Conservation (phyloP, 371 early-diverging fungal species). For the Saksenaea vasiformis region DNA sequence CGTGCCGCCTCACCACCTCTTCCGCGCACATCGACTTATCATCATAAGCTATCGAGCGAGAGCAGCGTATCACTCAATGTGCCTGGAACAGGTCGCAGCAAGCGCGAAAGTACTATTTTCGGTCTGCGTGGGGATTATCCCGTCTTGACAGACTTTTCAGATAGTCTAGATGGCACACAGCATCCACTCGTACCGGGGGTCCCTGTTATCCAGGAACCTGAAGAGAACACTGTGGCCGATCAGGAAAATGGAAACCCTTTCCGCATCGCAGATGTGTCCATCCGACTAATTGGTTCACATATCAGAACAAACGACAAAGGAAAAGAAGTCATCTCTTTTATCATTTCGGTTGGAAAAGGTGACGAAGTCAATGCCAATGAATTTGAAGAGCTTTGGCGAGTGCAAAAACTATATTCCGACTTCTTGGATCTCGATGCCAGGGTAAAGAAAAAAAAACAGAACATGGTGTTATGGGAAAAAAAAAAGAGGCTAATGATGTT, state of each 20-base stretch:
- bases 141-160: background rate
- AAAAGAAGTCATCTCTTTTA: conserved; percentile 71
- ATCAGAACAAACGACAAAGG: conserved; percentile 78
- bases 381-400: conserved; percentile 60
- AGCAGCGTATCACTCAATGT: conserved; percentile 1
- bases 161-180: conserved; percentile 15
- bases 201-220: conserved; percentile 2
- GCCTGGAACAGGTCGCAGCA: background rate
- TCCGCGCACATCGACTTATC: conserved; percentile 11
- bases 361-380: background rate
- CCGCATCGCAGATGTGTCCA: conserved; percentile 21
- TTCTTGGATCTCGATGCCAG: conserved; percentile 77
- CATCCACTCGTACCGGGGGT: background rate
- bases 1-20: conserved; percentile 45
- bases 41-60: background rate
- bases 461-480: background rate
- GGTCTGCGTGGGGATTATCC: conserved; percentile 4
- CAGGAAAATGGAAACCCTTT: background rate
- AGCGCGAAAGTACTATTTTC: conserved; percentile 13
- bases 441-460: conserved; percentile 42
- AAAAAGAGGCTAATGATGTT: background rate
- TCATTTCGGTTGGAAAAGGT: conserved; percentile 46
- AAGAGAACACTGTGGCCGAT: background rate
- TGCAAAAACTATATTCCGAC: conserved; percentile 78
- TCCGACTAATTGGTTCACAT: conserved; percentile 68